These are phyloP conservation scores for Chrysoporthe puriensis DNA, from an alignment of 2,329 filamentous ascomycete genomes.

Conservation along the genomic window DNA sequence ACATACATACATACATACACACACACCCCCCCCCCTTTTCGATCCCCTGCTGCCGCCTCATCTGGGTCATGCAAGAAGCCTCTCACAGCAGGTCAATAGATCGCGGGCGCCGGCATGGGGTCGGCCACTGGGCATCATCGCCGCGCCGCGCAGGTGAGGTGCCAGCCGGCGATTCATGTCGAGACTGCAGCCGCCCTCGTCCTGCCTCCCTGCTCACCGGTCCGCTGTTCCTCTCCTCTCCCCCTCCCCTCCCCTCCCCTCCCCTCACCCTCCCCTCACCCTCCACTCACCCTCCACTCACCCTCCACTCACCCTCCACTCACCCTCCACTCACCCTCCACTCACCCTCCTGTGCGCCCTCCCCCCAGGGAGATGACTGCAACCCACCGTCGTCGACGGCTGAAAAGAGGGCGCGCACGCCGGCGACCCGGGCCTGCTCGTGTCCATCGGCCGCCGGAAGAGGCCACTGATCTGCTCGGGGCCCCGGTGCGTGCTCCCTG, in stretches of 20 bases:
- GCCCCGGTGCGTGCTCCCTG: not conserved
- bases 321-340: not conserved
- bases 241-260: too few relatives aligned
- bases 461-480: not conserved
- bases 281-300: not conserved
- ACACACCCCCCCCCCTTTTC: not conserved
- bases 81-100: slow-evolving; percentile 29
- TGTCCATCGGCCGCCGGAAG: slow-evolving; percentile 3
- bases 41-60: slow-evolving; percentile 11
- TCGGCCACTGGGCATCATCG: slow-evolving; percentile 21
- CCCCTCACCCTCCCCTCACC: not conserved
- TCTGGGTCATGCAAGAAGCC: slow-evolving; percentile 25
- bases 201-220: not conserved
- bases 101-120: slow-evolving; percentile 24
- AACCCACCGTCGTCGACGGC: slow-evolving; percentile 13
- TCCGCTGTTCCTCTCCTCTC: not conserved
- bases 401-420: not conserved
- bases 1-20: not conserved
- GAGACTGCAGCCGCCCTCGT: not conserved
- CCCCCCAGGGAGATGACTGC: not conserved
- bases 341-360: not conserved
- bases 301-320: not conserved
- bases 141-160: slow-evolving; percentile 24
- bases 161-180: slow-evolving; percentile 17
- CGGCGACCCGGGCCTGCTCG: not conserved